Base-by-base conservation (phyloP, 192 early-diverging fungal species). In the Coemansia sp. region DNA sequence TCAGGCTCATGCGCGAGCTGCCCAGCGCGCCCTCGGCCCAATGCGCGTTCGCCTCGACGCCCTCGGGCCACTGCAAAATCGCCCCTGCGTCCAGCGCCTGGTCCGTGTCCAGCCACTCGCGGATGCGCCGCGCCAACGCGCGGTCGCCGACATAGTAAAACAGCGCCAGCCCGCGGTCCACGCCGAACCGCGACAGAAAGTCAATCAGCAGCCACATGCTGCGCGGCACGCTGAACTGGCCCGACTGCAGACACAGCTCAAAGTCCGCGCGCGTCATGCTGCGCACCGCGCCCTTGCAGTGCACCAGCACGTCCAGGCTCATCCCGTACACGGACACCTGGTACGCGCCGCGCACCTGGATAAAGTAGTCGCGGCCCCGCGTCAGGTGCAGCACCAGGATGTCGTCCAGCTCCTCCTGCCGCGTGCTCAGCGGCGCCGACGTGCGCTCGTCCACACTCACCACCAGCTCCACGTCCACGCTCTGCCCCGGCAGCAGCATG, bases 351-450 rank as follows among this genome's bases (percentile, higher is more conserved):
- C 77, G 71, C 7, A 95, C 81, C 5, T 84, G 71, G 9, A 98
- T 74, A 68, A 98, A 98, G 53, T 86, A 87, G 53, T 98, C 93
- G 31, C 89, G 89, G 10, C 91, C 88, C 27, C 89, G 85, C 46
- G 90, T 86, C 48, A 90, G 67, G 56, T 89, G 90, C 14, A 98
- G 60, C 22, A 98, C 85, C n/a, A 95, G 63, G 5, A 80, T 80
- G 29, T 73, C 77, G 35, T 57, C 11, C 52, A 80, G 56, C 22
- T 66, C 66, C 35, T 66, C 71, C 18, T 25, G 28, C 10, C 38
- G 62, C 1, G 63, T 68, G 56, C 87, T 89, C 58, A 94, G 88
- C 8, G 56, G 18, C 0, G 62, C 69, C 1, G 75, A 71, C 4
- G 60, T 65, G 6, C 83, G 82, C 29, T 91, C 64, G 6, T 83